Base-by-base conservation (phyloP, 2,329 filamentous ascomycete species). In the Aspergillus sp. region DNA sequence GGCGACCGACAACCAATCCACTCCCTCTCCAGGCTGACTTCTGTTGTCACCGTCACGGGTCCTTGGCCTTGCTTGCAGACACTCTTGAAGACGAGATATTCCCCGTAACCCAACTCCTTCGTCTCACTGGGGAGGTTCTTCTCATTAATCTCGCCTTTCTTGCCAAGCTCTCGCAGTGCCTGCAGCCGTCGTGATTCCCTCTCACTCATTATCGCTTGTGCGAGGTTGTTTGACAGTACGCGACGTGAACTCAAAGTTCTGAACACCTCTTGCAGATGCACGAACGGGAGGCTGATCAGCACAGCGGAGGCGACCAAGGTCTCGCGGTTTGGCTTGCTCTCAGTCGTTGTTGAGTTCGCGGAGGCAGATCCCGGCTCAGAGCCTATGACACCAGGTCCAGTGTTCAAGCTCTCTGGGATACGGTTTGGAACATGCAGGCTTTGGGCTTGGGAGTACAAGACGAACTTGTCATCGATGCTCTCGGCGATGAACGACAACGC, bases 131-230 rank as follows among this genome's bases (percentile, higher is more conserved):
- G 51, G 8, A 56, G 58, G 17, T 58, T 30, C n/a, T 15, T 8
- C 15, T 27, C 21, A 8, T 36, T 27, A 17, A 11, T 32, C 55
- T n/a, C 36, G 23, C 30, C 5, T 13, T 54, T 11, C 5, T 4
- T 30, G n/a, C 25, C 53, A 36, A 58, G 58, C 49, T 49, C 52
- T 3, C 54, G 54, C 13, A 74, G 59, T 3, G 68, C 71, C 21
- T 62, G 54, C 3, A 66, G 27, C 3, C 74, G 70, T 25, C 73
- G 70, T 6, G 58, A 25, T 62, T 76, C 74, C 4, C 74, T 68
- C 57, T 71, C 69, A 3, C 61, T 47, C 4, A 76, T 38, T 6
- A 75, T 62, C 1, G 62, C 61, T 17, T 61, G 55, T 2, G 68
- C 67, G 8, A 71, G 49, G 1, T 52, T 44, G 11, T 27, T 17